These are phyloP conservation scores for Millerozyma miso DNA, from an alignment of 805 yeast species.

Conservation along the genomic window DNA sequence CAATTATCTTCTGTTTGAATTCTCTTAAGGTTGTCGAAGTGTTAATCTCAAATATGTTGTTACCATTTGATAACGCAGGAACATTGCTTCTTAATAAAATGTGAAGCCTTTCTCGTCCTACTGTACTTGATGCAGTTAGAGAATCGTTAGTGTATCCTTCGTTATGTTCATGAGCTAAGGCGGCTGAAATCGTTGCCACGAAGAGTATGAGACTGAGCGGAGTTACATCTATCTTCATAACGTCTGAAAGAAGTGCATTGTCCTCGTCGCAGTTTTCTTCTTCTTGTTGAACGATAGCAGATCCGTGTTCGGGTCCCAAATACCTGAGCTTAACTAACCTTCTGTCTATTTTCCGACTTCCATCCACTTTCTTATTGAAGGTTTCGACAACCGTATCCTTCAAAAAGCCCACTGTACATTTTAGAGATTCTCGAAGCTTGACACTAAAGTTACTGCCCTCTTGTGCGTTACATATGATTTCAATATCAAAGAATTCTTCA, in stretches of 20 bases:
- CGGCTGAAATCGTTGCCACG: not conserved
- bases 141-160: not conserved
- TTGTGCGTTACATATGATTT: conserved; percentile 12
- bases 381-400: conserved; percentile 14
- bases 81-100: conserved; percentile 13
- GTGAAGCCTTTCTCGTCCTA: conserved; percentile 9
- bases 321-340: not conserved
- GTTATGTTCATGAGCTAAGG: not conserved
- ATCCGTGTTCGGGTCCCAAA: conserved; percentile 2
- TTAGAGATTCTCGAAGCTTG: conserved; percentile 15
- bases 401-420: conserved; percentile 15
- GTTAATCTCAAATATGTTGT: conserved; percentile 19
- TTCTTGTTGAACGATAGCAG: conserved; percentile 8
- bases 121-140: not conserved
- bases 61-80: conserved; percentile 12
- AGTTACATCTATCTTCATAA: conserved; percentile 22
- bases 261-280: conserved; percentile 5
- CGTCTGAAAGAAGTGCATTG: conserved; percentile 8
- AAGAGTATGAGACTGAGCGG: conserved; percentile 18
- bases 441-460: conserved; percentile 7
- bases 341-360: not conserved
- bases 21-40: conserved; percentile 15
- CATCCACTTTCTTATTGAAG: not conserved
- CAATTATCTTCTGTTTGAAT: conserved; percentile 16
- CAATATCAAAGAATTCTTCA: conserved; percentile 20